phyloP scores from a whole-genome alignment of 2,329 filamentous ascomycete genomes.

The Alternaria hordeiaustralica region DNA sequence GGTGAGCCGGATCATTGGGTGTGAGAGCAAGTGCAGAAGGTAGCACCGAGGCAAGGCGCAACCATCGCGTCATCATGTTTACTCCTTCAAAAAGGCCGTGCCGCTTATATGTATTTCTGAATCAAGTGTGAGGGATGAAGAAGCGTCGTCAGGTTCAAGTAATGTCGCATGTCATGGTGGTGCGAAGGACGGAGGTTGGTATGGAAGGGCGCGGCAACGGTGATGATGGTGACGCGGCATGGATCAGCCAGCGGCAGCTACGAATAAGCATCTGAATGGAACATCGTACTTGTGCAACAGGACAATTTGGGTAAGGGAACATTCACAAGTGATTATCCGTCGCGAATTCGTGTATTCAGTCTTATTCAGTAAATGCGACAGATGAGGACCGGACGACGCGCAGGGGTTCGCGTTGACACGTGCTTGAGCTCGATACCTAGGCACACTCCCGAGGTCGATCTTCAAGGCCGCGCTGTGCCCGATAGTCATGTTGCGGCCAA shows the following conservation, averaged over 20 bases:
- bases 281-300: not conserved
- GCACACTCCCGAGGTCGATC: not conserved
- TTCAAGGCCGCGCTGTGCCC: not conserved
- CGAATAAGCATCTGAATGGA: not conserved
- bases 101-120: not conserved
- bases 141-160: conserved; percentile 7
- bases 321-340: not conserved
- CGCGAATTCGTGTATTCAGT: too few species aligned
- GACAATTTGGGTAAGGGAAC: not conserved
- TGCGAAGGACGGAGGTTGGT: not conserved
- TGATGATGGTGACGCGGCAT: conserved; percentile 4
- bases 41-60: conserved; percentile 20
- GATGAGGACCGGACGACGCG: not conserved
- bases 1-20: conserved; percentile 14
- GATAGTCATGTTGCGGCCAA: not conserved
- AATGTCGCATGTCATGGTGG: conserved; percentile 8
- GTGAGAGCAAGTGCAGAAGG: conserved; percentile 26
- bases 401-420: conserved; percentile 9
- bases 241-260: conserved; percentile 1
- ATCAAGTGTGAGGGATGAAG: not conserved
- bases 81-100: not conserved
- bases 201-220: not conserved
- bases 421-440: conserved; percentile 1
- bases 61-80: conserved; percentile 20
- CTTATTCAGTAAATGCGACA: not conserved